Percentiles rank a stretch among this genome's conserved stretches.
These are phyloP conservation scores for Phlebiopsis flavidoalba DNA, from an alignment of 768 basidiomycete species.

Conservation along the genomic window DNA sequence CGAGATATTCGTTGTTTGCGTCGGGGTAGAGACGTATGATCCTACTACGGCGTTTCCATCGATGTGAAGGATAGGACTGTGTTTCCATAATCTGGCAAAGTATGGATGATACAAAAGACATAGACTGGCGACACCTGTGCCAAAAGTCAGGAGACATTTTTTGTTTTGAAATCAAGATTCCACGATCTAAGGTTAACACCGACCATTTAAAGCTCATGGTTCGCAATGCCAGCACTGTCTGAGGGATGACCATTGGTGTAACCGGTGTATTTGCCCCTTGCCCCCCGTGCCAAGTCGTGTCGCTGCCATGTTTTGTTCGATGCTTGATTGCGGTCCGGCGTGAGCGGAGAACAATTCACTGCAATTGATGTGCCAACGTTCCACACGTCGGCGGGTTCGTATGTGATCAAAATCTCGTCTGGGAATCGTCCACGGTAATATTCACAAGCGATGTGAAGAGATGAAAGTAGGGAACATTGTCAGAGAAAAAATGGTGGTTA, in stretches of 20 bases:
- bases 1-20: conserved; percentile 19
- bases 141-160: background rate
- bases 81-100: too few relatives aligned
- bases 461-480: background rate
- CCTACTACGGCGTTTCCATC: conserved; percentile 30
- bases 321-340: conserved; percentile 17
- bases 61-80: conserved; percentile 33
- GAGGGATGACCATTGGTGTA: too few relatives aligned
- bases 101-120: conserved; percentile 36
- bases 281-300: conserved; percentile 25
- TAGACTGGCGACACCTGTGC: conserved; percentile 39
- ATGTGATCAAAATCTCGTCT: conserved; percentile 29
- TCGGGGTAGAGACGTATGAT: conserved; percentile 19
- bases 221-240: too few relatives aligned
- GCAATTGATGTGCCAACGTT: conserved; percentile 23
- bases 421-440: conserved; percentile 38
- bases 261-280: too few relatives aligned
- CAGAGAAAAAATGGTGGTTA: background rate
- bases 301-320: conserved; percentile 32
- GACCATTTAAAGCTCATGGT: too few relatives aligned
- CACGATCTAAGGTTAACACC: background rate
- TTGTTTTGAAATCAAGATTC: background rate
- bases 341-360: conserved; percentile 21
- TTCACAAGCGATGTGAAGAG: conserved; percentile 26
- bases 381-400: conserved; percentile 32